Percentiles rank a stretch among this genome's conserved stretches.
Conservation (phyloP, 352 stramenopile genomes). For the Pythium volutum region DNA sequence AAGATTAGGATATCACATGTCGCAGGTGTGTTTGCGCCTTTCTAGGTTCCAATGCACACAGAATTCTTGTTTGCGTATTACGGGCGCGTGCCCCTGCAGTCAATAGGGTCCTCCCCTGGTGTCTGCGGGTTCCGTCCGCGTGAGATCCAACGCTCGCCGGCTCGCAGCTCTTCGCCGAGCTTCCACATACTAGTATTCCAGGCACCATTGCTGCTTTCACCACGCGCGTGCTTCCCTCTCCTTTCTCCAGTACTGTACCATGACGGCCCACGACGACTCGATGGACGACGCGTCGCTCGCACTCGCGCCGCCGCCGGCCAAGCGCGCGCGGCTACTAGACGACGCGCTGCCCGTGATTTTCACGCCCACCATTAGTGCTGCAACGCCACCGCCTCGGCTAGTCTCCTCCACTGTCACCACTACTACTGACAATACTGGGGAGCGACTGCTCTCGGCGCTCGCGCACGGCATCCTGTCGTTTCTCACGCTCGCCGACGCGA, state of each 20-base stretch:
- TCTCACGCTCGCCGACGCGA: constrained; percentile 13
- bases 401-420: neutral
- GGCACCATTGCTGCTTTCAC: neutral
- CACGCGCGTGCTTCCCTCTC: too few species aligned
- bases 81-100: neutral
- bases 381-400: too few species aligned
- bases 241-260: neutral
- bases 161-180: too few species aligned
- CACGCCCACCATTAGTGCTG: neutral
- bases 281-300: neutral
- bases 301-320: constrained; percentile 1
- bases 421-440: too few species aligned
- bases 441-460: constrained; percentile 11
- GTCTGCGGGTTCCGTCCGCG: too few species aligned
- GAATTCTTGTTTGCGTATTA: constrained; percentile 18
- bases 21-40: constrained; percentile 4
- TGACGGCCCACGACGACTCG: constrained; percentile 6
- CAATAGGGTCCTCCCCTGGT: too few species aligned
- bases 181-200: too few species aligned
- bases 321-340: constrained; percentile 12
- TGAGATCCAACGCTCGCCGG: too few species aligned
- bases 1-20: constrained; percentile 9
- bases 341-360: neutral
- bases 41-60: neutral
- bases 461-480: constrained; percentile 17